Base-by-base conservation (phyloP, 495 filamentous ascomycete species). In the Xylaria castorea region DNA sequence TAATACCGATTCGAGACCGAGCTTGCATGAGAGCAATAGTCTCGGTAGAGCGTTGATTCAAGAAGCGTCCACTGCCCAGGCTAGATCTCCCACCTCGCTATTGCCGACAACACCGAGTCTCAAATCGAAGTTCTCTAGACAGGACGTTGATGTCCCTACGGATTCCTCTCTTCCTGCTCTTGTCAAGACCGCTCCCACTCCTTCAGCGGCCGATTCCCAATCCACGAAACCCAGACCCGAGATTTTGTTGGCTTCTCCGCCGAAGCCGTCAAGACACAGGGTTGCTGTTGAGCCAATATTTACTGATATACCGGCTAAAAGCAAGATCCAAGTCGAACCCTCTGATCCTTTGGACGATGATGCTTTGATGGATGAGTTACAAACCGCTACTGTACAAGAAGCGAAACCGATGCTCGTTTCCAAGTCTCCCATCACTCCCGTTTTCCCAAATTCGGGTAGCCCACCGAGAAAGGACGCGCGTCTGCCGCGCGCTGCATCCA, bases 351-450 rank as follows among this genome's bases (percentile, higher is more conserved):
- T 87, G 89, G 40, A 95, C 8, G 93, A 97, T 79, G 94, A 97
- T 80, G 93, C 91, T 42, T 91, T 97, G 75, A 92, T 97, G 90
- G 92, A 96, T 71, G 94, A 97, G 84, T 84, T 97, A 65, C 92
- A 92, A 73, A 92, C 89, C 46, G 94, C 94, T 42, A 93, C 90
- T 3, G 82, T 97, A 22, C 89, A 97, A 78, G 89, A 97, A 82
- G 94, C 94, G 32, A 92, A 92, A 77, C 92, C 93, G 4, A 89
- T 97, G 22, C 89, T 89, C 0, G 92, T 97, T 9, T 90, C 92
- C 1, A 94, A 94, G 78, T 93, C 94, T n/a, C 93, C 94, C 66
- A 89, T 92, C n/a, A 89, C 85, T 6, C 87, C 90, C 1, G 84
- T 88, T 48, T 91, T 92, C 77, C 85, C 91, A 12, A 83, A 81